These are phyloP conservation scores for Sodiomyces alkalinus DNA, from an alignment of 2,329 filamentous ascomycete species.

Conservation along the genomic window DNA sequence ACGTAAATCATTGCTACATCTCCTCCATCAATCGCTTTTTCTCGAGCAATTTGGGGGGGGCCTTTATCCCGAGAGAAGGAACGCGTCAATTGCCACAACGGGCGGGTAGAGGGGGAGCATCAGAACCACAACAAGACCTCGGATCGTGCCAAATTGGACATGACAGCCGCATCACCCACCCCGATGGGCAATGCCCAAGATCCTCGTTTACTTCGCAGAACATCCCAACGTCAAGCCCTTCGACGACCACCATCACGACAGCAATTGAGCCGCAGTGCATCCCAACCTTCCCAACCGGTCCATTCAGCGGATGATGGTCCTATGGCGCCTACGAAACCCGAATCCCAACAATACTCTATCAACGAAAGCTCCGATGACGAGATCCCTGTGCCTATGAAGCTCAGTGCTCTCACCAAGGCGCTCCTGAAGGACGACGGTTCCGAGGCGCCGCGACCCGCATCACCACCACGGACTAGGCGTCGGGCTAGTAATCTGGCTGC, in stretches of 20 bases:
- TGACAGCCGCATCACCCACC: slow-evolving; percentile 40
- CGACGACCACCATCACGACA: slow-evolving; percentile 33
- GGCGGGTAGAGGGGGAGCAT: no score
- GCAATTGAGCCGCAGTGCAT: slow-evolving; percentile 28
- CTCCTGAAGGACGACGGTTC: slow-evolving; percentile 52
- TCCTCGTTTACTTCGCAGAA: slow-evolving; percentile 31
- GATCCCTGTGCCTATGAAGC: slow-evolving; percentile 79
- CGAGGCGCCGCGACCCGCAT: slow-evolving; percentile 23
- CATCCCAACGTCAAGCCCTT: slow-evolving; percentile 39
- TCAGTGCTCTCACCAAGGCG: slow-evolving; percentile 83
- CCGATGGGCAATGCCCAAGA: slow-evolving; percentile 32
- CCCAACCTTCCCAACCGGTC: slow-evolving; percentile 13
- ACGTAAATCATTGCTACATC: slow-evolving; percentile 22
- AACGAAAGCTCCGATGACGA: slow-evolving; percentile 95
- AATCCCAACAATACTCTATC: slow-evolving; percentile 32
- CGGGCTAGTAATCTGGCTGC: slow-evolving; percentile 30
- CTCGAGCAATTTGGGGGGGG: not conserved
- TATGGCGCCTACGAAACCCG: slow-evolving; percentile 14
- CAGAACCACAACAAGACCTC: slow-evolving; percentile 7
- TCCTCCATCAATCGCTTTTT: slow-evolving; percentile 7
- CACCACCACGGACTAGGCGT: slow-evolving; percentile 32
- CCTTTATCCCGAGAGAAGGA: slow-evolving; percentile 1
- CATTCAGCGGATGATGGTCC: no score
- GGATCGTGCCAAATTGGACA: no score
- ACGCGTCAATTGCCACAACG: no score